Evolutionary conservation across 2,329 filamentous ascomycete genomes (phyloP).

Genomic region (Orbilia javanica): DNA sequence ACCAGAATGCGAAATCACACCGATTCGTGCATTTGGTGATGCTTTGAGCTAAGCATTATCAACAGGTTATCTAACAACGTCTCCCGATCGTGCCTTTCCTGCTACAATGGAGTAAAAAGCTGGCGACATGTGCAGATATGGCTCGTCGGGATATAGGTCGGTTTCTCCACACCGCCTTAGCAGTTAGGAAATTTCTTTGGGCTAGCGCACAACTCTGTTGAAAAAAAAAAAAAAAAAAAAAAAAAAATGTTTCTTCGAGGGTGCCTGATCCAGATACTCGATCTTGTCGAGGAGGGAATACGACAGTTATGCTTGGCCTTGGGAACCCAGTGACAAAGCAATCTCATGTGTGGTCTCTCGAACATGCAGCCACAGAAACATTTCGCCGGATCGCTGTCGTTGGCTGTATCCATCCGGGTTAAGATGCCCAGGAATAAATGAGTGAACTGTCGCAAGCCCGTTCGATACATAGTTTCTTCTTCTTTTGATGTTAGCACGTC

Average conservation of each 20-base stretch:
- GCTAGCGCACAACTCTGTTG: conserved; percentile 36
- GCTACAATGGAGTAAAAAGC: conserved; percentile 10
- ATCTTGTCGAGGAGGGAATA: conserved; percentile 7
- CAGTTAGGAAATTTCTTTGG: conserved; percentile 35
- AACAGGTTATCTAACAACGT: conserved; percentile 17
- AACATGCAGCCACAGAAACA: conserved; percentile 11
- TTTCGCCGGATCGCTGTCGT: not conserved
- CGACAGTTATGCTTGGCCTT: conserved; percentile 10
- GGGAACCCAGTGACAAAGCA: conserved; percentile 5
- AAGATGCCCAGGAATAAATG: conserved; percentile 24
- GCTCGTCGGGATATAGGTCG: conserved; percentile 22
- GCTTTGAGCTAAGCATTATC: not conserved
- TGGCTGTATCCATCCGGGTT: conserved; percentile 16
- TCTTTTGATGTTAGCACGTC: conserved; percentile 32
- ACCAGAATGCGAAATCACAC: conserved; percentile 24
- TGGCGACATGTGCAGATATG: conserved; percentile 20
- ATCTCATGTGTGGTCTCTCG: not conserved
- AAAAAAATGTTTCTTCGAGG: conserved; percentile 36
- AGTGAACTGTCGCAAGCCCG: conserved; percentile 36
- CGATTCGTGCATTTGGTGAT: conserved; percentile 13
- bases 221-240: too few relatives aligned
- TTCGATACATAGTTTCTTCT: conserved; percentile 29
- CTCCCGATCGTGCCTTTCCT: conserved; percentile 6
- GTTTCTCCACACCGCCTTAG: conserved; percentile 28
- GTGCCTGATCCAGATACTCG: conserved; percentile 32